These are phyloP conservation scores for Neonectria neomacrospora DNA, from an alignment of 2,329 filamentous ascomycete genomes.

Conservation along the genomic window DNA sequence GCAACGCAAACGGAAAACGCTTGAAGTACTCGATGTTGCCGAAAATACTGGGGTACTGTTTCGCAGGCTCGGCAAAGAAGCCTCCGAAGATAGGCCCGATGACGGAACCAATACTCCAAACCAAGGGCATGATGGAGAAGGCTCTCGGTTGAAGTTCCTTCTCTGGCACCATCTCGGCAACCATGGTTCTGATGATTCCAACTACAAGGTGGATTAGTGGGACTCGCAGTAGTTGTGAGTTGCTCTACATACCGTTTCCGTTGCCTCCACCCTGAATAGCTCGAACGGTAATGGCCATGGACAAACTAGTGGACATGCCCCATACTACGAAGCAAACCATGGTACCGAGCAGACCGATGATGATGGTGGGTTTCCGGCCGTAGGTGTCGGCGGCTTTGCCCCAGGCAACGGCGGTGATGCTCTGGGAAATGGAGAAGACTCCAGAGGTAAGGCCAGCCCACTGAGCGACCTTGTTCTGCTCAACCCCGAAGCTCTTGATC, in stretches of 20 bases:
- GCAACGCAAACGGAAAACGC: slow-evolving; percentile 82
- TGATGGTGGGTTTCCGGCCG: slow-evolving; percentile 85
- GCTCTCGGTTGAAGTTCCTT: slow-evolving; percentile 87
- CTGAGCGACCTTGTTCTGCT: slow-evolving; percentile 77
- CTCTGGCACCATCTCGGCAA: slow-evolving; percentile 91
- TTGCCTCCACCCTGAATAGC: slow-evolving; percentile 86
- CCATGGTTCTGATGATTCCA: slow-evolving; percentile 91
- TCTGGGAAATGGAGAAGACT: slow-evolving; percentile 78
- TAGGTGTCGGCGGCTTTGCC: slow-evolving; percentile 80
- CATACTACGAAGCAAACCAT: slow-evolving; percentile 85
- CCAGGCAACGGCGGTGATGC: slow-evolving; percentile 78
- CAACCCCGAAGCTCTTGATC: slow-evolving; percentile 81
- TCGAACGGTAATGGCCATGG: slow-evolving; percentile 82
- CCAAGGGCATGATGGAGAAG: slow-evolving; percentile 93
- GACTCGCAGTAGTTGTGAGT: neutral
- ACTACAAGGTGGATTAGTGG: slow-evolving; percentile 58
- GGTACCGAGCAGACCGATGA: slow-evolving; percentile 78
- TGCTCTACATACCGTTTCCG: slow-evolving; percentile 73
- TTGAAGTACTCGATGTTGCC: slow-evolving; percentile 74
- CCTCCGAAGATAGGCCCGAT: slow-evolving; percentile 91
- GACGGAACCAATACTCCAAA: slow-evolving; percentile 87
- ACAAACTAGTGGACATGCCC: slow-evolving; percentile 82
- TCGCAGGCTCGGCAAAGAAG: slow-evolving; percentile 82
- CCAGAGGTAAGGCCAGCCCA: slow-evolving; percentile 83
- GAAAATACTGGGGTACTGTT: slow-evolving; percentile 78